Percentiles rank a stretch among this genome's conserved stretches.
These are phyloP conservation scores for sorghum (Sorghum bicolor) DNA, from an alignment of 176 grass and related monocot genomes.

Conservation along the genomic window DNA sequence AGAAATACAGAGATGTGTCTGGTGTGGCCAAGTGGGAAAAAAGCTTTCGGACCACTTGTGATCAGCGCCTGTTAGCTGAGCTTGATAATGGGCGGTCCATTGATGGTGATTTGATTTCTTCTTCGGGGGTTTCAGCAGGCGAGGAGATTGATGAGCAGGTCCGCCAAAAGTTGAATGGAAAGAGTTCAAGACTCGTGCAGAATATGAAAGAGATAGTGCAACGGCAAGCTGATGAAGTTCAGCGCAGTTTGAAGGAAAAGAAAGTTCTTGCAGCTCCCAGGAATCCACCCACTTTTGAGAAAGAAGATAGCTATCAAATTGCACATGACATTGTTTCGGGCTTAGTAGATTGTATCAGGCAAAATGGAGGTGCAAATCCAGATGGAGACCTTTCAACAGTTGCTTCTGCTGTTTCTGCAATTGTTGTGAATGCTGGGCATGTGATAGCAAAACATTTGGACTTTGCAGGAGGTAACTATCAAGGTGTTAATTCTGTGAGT, in stretches of 20 bases:
- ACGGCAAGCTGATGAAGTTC: constrained; percentile 64
- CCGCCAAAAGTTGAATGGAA: constrained; percentile 75
- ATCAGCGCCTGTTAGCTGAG: constrained; percentile 88
- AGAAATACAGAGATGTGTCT: constrained; percentile 81
- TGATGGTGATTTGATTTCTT: constrained; percentile 71
- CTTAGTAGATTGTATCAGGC: constrained; percentile 75
- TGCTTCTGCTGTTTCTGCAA: constrained; percentile 80
- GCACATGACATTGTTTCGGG: constrained; percentile 80
- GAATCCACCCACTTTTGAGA: constrained; percentile 48
- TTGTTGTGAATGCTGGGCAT: constrained; percentile 75
- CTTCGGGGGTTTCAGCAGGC: constrained; percentile 52
- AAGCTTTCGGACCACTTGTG: constrained; percentile 65
- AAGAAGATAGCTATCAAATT: constrained; percentile 84
- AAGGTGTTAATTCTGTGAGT: constrained; percentile 47
- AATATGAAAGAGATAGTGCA: constrained; percentile 98
- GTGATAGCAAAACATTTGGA: constrained; percentile 81
- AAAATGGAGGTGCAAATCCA: constrained; percentile 61
- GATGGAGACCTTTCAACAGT: constrained; percentile 76
- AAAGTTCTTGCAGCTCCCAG: constrained; percentile 58
- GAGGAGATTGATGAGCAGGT: constrained; percentile 83
- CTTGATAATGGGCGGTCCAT: constrained; percentile 78
- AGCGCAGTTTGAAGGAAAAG: constrained; percentile 70
- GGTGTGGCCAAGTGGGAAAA: constrained; percentile 90
- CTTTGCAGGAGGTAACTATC: constrained; percentile 65
- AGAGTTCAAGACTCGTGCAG: constrained; percentile 55